Base-by-base conservation (phyloP, 768 basidiomycete species). In the Pleurotus citrinopileatus region DNA sequence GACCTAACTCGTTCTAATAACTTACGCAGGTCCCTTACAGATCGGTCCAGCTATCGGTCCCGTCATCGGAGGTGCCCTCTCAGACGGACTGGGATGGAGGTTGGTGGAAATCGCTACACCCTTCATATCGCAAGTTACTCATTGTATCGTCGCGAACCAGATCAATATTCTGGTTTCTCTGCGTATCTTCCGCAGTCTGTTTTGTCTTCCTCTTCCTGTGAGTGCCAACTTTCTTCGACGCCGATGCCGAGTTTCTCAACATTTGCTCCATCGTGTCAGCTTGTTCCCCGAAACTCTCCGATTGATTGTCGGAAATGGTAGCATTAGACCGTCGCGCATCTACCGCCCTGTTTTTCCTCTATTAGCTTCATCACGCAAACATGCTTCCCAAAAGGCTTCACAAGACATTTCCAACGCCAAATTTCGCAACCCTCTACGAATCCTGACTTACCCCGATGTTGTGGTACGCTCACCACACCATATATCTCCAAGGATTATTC, bases 31-130 rank as follows among this genome's bases (percentile, higher is more conserved):
- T 17, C 29, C 15, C 25, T 64, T 59, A 9, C 66, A 82, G 80
- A 63, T 80, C 22, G 86, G 87, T 3, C 87, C 86, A 1, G 68
- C 82, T 34, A 70, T 82, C 32, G 84, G 82, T 0, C 82, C 83
- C 8, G 77, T 86, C 32, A 75, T 86, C 32, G 74, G 80, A 29
- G 89, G 90, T 5, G 75, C 69, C 10, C 66, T 88, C 13, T 71
- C 84, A 4, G 75, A 79, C 45, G 68, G 69, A 9, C 63, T 87
- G 1, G 86, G 87, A 13, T 89, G 87, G 87, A 79, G 83, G 83
- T 82, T 58, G 6, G 3, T n/a, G 61, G 53, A 13, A 25, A 26
- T 32, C 42, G 7, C 32, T 55, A 36, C 52, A 44, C 8, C 37
- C 42, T 37, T 44, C 36, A 46, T 37, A 12, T 26, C 25, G 56